Percentiles rank a stretch among this genome's conserved stretches.
Conservation (phyloP, 2,329 filamentous ascomycete species). For the Penicillium capsulatum region DNA sequence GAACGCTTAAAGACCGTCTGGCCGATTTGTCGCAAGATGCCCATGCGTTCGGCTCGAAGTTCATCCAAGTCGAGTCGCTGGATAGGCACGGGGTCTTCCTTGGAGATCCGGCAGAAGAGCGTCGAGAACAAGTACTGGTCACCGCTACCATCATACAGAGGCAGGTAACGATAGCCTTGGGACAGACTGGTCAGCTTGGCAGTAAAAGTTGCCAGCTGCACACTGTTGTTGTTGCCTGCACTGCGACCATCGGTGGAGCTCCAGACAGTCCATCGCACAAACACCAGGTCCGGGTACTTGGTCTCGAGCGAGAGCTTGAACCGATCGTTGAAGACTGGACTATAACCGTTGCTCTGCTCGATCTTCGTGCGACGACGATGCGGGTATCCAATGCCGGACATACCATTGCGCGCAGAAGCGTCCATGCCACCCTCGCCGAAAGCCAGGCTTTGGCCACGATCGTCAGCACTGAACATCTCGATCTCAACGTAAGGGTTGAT, state of each 20-base stretch:
- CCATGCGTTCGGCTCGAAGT: slow-evolving; percentile 39
- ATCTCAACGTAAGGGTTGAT: slow-evolving; percentile 94
- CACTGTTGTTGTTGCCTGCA: slow-evolving; percentile 59
- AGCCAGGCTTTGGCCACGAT: slow-evolving; percentile 72
- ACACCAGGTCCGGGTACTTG: slow-evolving; percentile 90
- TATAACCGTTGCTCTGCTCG: slow-evolving; percentile 85
- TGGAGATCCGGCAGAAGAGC: slow-evolving; percentile 82
- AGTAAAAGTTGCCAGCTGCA: slow-evolving; percentile 78
- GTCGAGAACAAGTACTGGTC: slow-evolving; percentile 94
- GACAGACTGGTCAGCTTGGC: slow-evolving; percentile 86
- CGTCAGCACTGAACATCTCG: slow-evolving; percentile 89
- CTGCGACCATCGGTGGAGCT: slow-evolving; percentile 73
- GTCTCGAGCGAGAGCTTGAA: slow-evolving; percentile 81
- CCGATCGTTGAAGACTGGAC: slow-evolving; percentile 77
- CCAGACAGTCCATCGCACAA: slow-evolving; percentile 89
- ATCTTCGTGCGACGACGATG: slow-evolving; percentile 76
- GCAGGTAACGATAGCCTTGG: slow-evolving; percentile 87
- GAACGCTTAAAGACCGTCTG: slow-evolving; percentile 45
- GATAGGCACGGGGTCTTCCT: slow-evolving; percentile 49
- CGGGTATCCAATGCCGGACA: slow-evolving; percentile 65
- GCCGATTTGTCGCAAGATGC: slow-evolving; percentile 41
- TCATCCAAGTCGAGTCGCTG: slow-evolving; percentile 38
- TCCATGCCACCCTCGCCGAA: slow-evolving; percentile 63
- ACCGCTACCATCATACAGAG: slow-evolving; percentile 80
- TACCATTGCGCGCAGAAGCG: slow-evolving; percentile 60